A percentile compares a stretch with the other conserved stretches of the same genome.
These are phyloP conservation scores for Hibiscus tridactylites DNA, from an alignment of 345 rosid species.

Conservation along the genomic window DNA sequence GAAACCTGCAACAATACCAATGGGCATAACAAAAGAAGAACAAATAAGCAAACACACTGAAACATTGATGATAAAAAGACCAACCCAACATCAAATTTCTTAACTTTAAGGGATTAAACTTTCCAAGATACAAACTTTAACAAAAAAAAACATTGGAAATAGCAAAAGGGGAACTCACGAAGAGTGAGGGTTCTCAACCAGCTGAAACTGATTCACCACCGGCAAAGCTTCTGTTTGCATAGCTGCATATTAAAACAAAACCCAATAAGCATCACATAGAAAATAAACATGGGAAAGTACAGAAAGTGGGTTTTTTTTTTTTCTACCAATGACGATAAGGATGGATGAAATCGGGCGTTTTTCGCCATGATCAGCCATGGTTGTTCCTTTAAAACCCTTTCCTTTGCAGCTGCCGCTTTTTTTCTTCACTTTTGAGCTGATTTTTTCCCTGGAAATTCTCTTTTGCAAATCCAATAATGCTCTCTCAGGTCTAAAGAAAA, in stretches of 20 bases:
- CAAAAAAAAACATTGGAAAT: neutral
- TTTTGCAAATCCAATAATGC: no score
- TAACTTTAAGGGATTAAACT: neutral
- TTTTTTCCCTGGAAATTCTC: neutral
- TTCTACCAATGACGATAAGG: slow-evolving; percentile 69
- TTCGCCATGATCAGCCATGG: slow-evolving; percentile 55
- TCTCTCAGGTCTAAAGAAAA: no score
- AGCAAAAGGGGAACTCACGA: slow-evolving; percentile 31
- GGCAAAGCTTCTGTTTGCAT: slow-evolving; percentile 91
- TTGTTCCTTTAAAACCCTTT: neutral
- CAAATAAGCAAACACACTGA: neutral
- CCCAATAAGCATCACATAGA: neutral
- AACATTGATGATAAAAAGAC: neutral
- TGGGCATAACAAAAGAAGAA: neutral
- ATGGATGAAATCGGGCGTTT: slow-evolving; percentile 44
- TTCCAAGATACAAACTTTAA: neutral
- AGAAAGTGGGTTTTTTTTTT: neutral
- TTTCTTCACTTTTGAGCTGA: neutral
- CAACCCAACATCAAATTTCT: neutral
- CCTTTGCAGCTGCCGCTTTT: neutral
- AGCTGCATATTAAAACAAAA: slow-evolving; percentile 30
- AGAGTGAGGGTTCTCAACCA: slow-evolving; percentile 41
- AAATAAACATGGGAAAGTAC: neutral
- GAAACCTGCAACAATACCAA: slow-evolving; percentile 46
- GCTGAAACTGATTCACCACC: slow-evolving; percentile 54